A percentile compares a stretch with the other conserved stretches of the same genome.
These are phyloP conservation scores for Pseudognaphalium luteoalbum DNA, from an alignment of 129 eudicot species.

Conservation along the genomic window DNA sequence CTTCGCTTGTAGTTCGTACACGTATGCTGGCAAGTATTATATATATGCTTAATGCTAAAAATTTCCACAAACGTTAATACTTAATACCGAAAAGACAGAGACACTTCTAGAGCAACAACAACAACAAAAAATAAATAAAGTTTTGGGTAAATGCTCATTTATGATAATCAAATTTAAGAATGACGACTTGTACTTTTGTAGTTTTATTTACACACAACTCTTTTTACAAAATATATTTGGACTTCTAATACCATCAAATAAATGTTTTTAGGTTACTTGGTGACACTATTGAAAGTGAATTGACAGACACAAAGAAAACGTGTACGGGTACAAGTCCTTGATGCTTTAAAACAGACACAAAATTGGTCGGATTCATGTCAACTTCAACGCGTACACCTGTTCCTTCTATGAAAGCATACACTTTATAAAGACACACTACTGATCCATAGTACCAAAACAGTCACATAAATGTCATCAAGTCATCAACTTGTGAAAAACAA, in stretches of 20 bases:
- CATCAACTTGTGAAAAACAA: background rate
- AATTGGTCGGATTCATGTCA: constrained; percentile 29
- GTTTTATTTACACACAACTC: constrained; percentile 23
- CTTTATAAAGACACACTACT: constrained; percentile 16
- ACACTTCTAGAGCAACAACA: too few species aligned
- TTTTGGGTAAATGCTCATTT: too few species aligned
- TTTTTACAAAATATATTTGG: background rate
- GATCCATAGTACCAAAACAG: background rate
- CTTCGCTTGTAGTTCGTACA: too few species aligned
- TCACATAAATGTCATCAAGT: constrained; percentile 11
- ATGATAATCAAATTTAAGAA: too few species aligned
- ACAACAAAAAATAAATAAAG: too few species aligned
- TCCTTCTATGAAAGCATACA: constrained; percentile 15
- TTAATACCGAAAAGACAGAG: too few species aligned
- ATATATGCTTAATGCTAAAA: too few species aligned
- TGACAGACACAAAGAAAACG: constrained; percentile 26
- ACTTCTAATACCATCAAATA: background rate
- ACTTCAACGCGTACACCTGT: constrained; percentile 41
- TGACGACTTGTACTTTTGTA: too few species aligned
- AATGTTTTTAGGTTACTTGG: background rate
- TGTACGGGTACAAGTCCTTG: constrained; percentile 29
- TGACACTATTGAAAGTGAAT: background rate
- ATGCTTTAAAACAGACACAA: constrained; percentile 31
- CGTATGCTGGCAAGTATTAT: too few species aligned
- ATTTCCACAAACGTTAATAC: too few species aligned